Base-by-base conservation (phyloP, 2,329 filamentous ascomycete species). In the Sporothrix humicola region DNA sequence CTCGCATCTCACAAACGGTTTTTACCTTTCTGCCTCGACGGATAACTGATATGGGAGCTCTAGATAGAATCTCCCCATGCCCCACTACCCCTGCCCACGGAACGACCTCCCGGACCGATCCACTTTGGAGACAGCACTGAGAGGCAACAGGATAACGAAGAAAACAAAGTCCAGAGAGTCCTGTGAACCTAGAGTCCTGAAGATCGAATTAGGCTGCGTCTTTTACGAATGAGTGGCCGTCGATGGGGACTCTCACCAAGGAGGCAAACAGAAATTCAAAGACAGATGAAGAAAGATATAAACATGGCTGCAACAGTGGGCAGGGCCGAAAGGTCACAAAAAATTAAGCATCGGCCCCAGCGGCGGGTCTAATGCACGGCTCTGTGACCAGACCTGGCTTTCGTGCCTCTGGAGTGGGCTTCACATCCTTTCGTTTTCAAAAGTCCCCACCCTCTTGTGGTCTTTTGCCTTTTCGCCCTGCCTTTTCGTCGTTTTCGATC, bases 301-400 rank as follows among this genome's bases (percentile, higher is more conserved):
- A 59, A 59, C 56, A 12, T 13, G 8, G 6, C 17, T 8, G 17
- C 8, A 3, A n/a, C 6, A n/a, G 17, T 4, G 7, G 20, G 52
- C 52, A 50, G 50, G 20, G 15, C 44, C 20, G n/a, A 50, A n/a
- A 50, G 44, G 42, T 26, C 61, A 23, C 61, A 46, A 26, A 26
- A 31, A 69, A 26, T 70, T 70, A 70, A 70, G 68, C 68, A 70
- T 46, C n/a, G 52, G 63, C 63, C 44, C 63, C 66, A 54, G 15
- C 66, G 26, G 66, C 66, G 54, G 69, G 54, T 71, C 69, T 48
- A 59, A 59, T 71, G 69, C 69, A 71, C 42, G 69, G 69, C 69
- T 70, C n/a, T 69, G 66, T 54, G 61, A 63, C 31, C 59, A 63
- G 31, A 8, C 59, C 31, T 15, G 13, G 20, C 56, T 59, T 37